Evolutionary conservation across 169 alveolate species (phyloP).

Genomic region (Plasmodium knowlesi): DNA sequence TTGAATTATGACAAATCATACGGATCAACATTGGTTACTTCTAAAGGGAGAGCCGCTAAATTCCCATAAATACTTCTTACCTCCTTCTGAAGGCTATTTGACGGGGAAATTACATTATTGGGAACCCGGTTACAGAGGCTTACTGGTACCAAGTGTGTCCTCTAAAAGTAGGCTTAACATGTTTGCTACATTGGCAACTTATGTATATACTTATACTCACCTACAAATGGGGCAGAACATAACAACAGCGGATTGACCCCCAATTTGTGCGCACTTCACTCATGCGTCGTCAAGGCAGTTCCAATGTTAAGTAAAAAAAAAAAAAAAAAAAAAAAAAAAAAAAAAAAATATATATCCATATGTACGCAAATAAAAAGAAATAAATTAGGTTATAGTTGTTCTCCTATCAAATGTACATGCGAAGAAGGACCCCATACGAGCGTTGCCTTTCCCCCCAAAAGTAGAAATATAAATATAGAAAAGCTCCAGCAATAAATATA

Average conservation of each 20-base stretch:
- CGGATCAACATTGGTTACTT: background rate
- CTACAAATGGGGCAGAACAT: background rate
- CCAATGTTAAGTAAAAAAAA: background rate
- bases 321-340: background rate
- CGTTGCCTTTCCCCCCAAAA: background rate
- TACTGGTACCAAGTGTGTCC: background rate
- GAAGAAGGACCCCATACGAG: background rate
- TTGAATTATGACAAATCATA: background rate
- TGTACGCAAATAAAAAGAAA: background rate
- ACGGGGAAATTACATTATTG: background rate
- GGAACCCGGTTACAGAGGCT: background rate
- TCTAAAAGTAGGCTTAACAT: background rate
- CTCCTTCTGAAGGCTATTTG: background rate
- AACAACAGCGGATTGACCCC: background rate
- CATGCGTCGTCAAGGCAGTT: background rate
- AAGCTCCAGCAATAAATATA: background rate
- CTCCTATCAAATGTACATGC: background rate
- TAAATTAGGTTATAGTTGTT: background rate
- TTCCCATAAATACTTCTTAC: background rate
- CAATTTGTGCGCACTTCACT: background rate
- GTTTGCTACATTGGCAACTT: background rate
- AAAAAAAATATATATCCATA: background rate
- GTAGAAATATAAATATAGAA: background rate
- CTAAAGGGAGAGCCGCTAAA: background rate
- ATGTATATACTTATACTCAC: background rate